Percentiles rank a stretch among this genome's conserved stretches.
These are phyloP conservation scores for Exophiala aquamarina DNA, from an alignment of 2,329 filamentous ascomycete genomes.

Conservation along the genomic window DNA sequence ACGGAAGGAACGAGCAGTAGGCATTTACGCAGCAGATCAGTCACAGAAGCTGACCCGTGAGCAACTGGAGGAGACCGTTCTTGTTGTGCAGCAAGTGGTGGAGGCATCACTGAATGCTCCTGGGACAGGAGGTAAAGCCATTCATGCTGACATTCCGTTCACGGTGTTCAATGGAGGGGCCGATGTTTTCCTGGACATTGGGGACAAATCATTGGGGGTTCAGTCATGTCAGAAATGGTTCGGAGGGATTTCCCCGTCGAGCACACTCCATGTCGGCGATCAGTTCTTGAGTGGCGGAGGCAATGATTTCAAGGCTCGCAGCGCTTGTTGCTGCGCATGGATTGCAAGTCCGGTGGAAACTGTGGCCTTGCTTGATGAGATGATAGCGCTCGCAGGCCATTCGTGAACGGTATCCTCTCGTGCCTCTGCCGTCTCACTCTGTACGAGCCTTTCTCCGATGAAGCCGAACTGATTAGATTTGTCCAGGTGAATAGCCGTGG, in stretches of 20 bases:
- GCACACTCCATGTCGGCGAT: conserved; percentile 89
- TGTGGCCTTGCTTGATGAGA: conserved; percentile 81
- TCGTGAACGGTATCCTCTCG: too few relatives aligned
- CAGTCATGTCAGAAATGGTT: conserved; percentile 90
- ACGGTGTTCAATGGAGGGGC: conserved; percentile 98
- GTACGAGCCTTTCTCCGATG: too few relatives aligned
- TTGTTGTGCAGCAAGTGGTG: conserved; percentile 89
- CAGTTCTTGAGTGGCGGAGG: conserved; percentile 94
- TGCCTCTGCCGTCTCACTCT: too few relatives aligned
- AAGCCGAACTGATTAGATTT: too few relatives aligned
- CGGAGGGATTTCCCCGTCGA: conserved; percentile 57
- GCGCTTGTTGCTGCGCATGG: conserved; percentile 94
- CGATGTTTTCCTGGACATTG: conserved; percentile 97
- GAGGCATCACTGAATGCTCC: conserved; percentile 68
- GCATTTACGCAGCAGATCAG: conserved; percentile 64
- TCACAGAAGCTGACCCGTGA: conserved; percentile 75
- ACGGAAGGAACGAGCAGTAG: conserved; percentile 84
- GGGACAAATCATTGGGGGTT: conserved; percentile 96
- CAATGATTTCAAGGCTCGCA: conserved; percentile 94
- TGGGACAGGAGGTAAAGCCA: conserved; percentile 1
- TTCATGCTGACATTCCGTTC: conserved; percentile 64
- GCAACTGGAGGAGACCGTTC: conserved; percentile 89
- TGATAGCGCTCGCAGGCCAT: conserved; percentile 17
- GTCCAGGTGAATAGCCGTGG: too few relatives aligned
- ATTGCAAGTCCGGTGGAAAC: conserved; percentile 92